A percentile compares a stretch with the other conserved stretches of the same genome.
Evolutionary conservation across 2,329 filamentous ascomycete species (phyloP).

Genomic region (Aureobasidium sp.): DNA sequence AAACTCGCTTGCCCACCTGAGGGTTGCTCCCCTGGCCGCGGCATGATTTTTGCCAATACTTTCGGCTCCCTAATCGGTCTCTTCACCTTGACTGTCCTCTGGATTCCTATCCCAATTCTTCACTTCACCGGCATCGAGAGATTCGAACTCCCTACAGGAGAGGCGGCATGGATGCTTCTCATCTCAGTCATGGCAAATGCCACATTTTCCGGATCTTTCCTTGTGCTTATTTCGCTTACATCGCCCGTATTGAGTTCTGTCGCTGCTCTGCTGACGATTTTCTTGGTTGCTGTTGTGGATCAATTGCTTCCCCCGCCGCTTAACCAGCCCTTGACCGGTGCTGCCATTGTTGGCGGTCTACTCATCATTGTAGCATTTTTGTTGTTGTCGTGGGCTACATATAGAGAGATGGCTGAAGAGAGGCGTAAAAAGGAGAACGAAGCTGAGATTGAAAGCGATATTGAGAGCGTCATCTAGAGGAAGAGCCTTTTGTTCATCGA

Average conservation of each 20-base stretch:
- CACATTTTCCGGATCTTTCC: constrained; percentile 83
- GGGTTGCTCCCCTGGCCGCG: constrained; percentile 72
- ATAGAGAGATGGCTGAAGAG: constrained; percentile 85
- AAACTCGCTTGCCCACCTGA: constrained; percentile 86
- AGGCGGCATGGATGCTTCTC: constrained; percentile 69
- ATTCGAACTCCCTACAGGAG: constrained; percentile 72
- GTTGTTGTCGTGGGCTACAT: constrained; percentile 86
- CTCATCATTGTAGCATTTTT: constrained; percentile 83
- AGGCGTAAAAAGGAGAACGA: constrained; percentile 48
- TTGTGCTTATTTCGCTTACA: constrained; percentile 86
- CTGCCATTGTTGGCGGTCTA: constrained; percentile 71
- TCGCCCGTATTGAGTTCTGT: constrained; percentile 81
- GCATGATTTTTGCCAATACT: constrained; percentile 90
- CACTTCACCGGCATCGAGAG: constrained; percentile 69
- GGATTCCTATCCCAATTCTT: constrained; percentile 82
- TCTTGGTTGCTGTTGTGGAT: constrained; percentile 88
- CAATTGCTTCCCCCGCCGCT: constrained; percentile 63
- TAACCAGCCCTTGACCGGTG: constrained; percentile 64
- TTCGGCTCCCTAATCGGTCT: constrained; percentile 80
- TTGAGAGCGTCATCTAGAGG: constrained; percentile 27
- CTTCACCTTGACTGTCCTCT: constrained; percentile 81
- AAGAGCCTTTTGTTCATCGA: background rate
- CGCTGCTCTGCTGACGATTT: constrained; percentile 89
- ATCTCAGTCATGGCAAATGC: constrained; percentile 82
- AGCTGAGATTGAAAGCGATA: constrained; percentile 33